These are phyloP conservation scores for Colletotrichum tropicale DNA, from an alignment of 2,329 filamentous ascomycete species.

Conservation along the genomic window DNA sequence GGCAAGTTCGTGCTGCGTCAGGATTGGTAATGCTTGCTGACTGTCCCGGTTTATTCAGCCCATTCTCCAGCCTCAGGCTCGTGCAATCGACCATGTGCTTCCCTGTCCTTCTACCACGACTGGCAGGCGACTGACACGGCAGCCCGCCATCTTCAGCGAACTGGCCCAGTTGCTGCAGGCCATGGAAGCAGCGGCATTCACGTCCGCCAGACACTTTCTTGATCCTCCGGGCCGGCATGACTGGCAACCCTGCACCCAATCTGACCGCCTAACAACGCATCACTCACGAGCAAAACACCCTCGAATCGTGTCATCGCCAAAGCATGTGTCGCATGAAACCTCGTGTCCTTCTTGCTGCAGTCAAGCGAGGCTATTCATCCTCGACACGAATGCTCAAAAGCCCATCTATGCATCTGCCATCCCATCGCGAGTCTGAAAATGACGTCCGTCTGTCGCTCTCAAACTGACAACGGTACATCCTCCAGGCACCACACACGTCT, in stretches of 20 bases:
- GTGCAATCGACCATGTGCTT: not conserved
- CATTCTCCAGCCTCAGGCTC: not conserved
- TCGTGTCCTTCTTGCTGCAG: not conserved
- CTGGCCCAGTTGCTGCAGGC: not conserved
- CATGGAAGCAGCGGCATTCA: not conserved
- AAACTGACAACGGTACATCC: not conserved
- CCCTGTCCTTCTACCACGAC: constrained; percentile 8
- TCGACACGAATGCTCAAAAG: not conserved
- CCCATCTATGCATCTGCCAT: not conserved
- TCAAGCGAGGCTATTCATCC: not conserved
- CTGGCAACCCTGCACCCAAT: not conserved
- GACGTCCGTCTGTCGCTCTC: not conserved
- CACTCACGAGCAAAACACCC: not conserved
- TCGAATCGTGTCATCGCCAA: not conserved
- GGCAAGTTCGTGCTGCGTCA: not conserved
- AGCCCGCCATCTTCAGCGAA: not conserved
- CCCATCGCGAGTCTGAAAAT: constrained; percentile 1
- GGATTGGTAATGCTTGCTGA: not conserved
- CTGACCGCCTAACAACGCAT: not conserved
- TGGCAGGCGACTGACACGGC: not conserved
- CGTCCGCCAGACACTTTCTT: not conserved
- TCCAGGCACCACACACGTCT: not conserved
- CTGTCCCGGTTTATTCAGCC: constrained; percentile 1
- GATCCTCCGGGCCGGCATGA: not conserved
- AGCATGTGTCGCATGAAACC: not conserved